Conservation (phyloP, 2,329 filamentous ascomycete species). For the Aspergillus japonicus region DNA sequence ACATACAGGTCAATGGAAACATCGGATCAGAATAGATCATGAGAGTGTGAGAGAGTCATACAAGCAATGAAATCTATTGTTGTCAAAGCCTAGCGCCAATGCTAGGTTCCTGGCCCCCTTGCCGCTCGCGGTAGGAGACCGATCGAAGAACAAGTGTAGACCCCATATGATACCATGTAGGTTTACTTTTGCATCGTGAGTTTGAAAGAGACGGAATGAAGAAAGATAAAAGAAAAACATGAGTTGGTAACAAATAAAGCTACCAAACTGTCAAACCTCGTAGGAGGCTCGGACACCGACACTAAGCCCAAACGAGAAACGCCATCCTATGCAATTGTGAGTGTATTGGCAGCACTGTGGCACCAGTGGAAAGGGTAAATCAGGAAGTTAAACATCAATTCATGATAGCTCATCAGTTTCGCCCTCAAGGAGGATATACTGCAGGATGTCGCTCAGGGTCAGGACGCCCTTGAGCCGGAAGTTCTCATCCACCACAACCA, state of each 20-base stretch:
- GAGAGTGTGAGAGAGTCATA: constrained; percentile 8
- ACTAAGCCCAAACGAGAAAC: constrained; percentile 19
- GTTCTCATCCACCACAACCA: constrained; percentile 90
- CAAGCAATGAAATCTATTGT: constrained; percentile 29
- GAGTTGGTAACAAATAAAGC: not conserved
- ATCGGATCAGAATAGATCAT: not conserved
- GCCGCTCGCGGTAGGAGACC: constrained; percentile 5
- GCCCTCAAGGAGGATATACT: constrained; percentile 84
- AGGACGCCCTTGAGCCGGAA: constrained; percentile 83
- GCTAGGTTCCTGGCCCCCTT: constrained; percentile 14
- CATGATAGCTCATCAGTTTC: constrained; percentile 58
- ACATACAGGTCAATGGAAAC: not conserved
- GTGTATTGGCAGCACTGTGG: constrained; percentile 19
- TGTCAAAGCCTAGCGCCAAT: constrained; percentile 26
- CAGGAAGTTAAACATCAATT: constrained; percentile 7
- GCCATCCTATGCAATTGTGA: constrained; percentile 35
- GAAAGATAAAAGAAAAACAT: constrained; percentile 8
- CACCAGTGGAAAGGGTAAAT: not conserved
- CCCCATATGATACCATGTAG: constrained; percentile 28
- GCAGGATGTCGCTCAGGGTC: constrained; percentile 92
- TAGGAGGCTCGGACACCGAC: not conserved
- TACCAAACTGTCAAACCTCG: constrained; percentile 1
- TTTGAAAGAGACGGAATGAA: constrained; percentile 10
- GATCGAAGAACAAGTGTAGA: constrained; percentile 15
- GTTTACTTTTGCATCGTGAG: constrained; percentile 26